A percentile compares a stretch with the other conserved stretches of the same genome.
Evolutionary conservation across 306 rosid species (phyloP).

Genomic region (Castanospermum australe): DNA sequence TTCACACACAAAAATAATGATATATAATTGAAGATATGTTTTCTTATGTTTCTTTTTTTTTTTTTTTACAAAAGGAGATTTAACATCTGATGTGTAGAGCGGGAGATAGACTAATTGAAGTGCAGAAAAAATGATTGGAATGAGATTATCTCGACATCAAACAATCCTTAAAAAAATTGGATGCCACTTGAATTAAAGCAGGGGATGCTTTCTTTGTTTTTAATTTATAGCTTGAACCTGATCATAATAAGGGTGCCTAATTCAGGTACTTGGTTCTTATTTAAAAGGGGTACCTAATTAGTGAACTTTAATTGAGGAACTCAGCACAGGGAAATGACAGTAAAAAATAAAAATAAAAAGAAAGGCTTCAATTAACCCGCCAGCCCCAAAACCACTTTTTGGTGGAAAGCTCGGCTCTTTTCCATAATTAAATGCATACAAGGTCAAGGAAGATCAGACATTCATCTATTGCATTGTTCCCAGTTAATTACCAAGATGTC

Average conservation of each 20-base stretch:
- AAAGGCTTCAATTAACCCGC: not conserved
- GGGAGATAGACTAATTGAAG: too few relatives aligned
- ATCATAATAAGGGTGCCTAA: conserved; percentile 13
- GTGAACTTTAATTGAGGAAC: not conserved
- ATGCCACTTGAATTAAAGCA: too few relatives aligned
- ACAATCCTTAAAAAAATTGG: too few relatives aligned
- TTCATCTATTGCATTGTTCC: conserved; percentile 14
- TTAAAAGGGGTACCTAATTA: not conserved
- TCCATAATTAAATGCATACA: conserved; percentile 15
- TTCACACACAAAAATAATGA: too few relatives aligned
- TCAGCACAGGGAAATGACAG: not conserved
- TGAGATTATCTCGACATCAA: too few relatives aligned
- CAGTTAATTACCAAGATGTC: not conserved
- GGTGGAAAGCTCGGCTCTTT: conserved; percentile 16
- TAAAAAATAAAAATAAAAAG: not conserved
- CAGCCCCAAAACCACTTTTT: not conserved
- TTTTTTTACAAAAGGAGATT: too few relatives aligned
- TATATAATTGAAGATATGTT: too few relatives aligned
- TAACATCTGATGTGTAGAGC: too few relatives aligned
- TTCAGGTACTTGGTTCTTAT: conserved; percentile 15
- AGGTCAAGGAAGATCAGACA: conserved; percentile 23
- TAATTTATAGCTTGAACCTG: too few relatives aligned
- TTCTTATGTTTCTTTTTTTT: too few relatives aligned
- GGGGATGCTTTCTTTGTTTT: too few relatives aligned
- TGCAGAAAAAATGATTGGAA: too few relatives aligned